phyloP scores from a whole-genome alignment of 352 stramenopile genomes.

The Phytophthora hybrid region DNA sequence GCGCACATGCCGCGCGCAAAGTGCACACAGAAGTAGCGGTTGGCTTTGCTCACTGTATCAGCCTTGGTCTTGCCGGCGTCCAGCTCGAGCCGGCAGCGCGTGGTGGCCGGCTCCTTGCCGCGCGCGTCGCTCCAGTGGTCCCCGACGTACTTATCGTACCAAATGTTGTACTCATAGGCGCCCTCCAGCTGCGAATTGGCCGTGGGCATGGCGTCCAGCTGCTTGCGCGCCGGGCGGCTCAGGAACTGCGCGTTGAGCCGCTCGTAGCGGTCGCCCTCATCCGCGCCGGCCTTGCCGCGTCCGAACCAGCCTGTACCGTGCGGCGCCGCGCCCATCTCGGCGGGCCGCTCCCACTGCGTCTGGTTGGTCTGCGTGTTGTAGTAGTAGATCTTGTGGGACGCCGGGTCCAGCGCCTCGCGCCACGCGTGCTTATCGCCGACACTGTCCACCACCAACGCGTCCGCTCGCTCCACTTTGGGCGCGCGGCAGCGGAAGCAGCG shows the following conservation, averaged over 20 bases:
- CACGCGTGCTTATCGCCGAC: constrained; percentile 71
- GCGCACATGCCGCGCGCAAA: constrained; percentile 94
- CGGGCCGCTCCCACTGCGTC: constrained; percentile 92
- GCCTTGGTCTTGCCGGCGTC: constrained; percentile 94
- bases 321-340: constrained; percentile 92
- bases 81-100: constrained; percentile 83
- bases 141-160: constrained; percentile 94
- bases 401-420: constrained; percentile 92
- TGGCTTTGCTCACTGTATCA: constrained; percentile 86
- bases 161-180: constrained; percentile 96
- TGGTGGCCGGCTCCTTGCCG: constrained; percentile 87
- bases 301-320: constrained; percentile 94
- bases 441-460: constrained; percentile 69
- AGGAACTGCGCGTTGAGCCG: constrained; percentile 88
- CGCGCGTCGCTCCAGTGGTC: constrained; percentile 91
- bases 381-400: constrained; percentile 95
- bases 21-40: constrained; percentile 93
- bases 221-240: constrained; percentile 86
- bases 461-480: constrained; percentile 66
- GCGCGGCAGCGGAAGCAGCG: constrained; percentile 87
- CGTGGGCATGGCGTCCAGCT: constrained; percentile 90
- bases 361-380: constrained; percentile 90
- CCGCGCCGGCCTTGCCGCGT: constrained; percentile 82
- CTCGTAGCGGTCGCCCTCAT: constrained; percentile 81
- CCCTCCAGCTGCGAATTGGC: constrained; percentile 91